Evolutionary conservation across 257 asterid genomes (phyloP).

Genomic region (Mitragyna speciosa): DNA sequence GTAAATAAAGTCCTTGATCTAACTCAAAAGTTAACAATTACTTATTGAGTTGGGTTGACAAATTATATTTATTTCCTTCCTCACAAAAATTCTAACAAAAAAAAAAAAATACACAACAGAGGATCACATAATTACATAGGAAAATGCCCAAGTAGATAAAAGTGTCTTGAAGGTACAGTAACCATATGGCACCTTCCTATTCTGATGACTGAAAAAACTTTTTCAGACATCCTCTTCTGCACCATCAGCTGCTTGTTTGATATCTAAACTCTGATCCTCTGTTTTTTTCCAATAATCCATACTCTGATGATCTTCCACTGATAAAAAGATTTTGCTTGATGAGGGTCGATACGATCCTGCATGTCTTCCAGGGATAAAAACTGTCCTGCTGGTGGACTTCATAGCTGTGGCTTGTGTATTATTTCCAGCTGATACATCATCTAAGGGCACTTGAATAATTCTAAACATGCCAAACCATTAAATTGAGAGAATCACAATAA

Average conservation of each 20-base stretch:
- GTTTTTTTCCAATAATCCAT: constrained; percentile 83
- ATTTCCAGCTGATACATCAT: constrained; percentile 21
- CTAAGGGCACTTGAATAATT: constrained; percentile 27
- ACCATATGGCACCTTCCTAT: neutral
- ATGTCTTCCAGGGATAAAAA: constrained; percentile 61
- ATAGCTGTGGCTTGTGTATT: constrained; percentile 18
- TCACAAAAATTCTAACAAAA: too few relatives aligned
- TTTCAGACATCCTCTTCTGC: constrained; percentile 85
- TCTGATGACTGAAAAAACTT: neutral
- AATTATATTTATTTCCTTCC: too few relatives aligned
- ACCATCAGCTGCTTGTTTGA: constrained; percentile 73
- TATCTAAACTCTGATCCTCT: constrained; percentile 71
- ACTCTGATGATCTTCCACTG: constrained; percentile 78
- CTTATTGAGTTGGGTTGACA: too few relatives aligned
- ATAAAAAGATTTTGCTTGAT: constrained; percentile 86
- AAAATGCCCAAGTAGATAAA: neutral
- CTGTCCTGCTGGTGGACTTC: constrained; percentile 33
- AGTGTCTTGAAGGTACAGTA: too few relatives aligned
- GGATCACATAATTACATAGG: neutral
- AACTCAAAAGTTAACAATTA: too few relatives aligned
- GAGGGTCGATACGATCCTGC: constrained; percentile 76
- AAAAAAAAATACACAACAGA: neutral
- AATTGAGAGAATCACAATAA: neutral
- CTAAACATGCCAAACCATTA: neutral
- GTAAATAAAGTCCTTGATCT: too few relatives aligned